Conservation (phyloP, 176 grass and related monocot genomes). For the Hsuehochloa calcarea region DNA sequence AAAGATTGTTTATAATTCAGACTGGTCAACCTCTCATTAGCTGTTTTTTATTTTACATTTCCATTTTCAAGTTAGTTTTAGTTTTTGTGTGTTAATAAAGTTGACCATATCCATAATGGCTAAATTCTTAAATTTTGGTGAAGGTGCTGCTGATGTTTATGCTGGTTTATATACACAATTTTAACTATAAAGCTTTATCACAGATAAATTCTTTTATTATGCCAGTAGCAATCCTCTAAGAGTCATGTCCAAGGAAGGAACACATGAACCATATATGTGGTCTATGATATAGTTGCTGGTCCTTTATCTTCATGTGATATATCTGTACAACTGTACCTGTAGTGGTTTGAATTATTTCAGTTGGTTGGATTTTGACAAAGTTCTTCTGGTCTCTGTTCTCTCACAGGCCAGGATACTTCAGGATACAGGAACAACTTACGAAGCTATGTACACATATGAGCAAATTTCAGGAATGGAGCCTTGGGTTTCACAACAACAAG, state of each 20-base stretch:
- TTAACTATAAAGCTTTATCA: neutral
- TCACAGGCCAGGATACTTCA: conserved; percentile 73
- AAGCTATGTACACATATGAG: conserved; percentile 27
- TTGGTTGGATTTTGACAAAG: conserved; percentile 19
- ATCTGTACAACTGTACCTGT: neutral
- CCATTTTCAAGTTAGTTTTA: neutral
- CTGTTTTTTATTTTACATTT: neutral
- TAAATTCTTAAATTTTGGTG: conserved; percentile 12
- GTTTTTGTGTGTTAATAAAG: neutral
- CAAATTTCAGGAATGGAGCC: conserved; percentile 34
- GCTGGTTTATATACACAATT: neutral
- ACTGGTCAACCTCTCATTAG: neutral
- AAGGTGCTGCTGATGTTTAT: neutral
- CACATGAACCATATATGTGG: neutral
- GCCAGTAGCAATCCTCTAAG: neutral
- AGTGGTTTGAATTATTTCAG: neutral
- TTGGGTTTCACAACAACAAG: conserved; percentile 35
- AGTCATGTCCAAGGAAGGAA: neutral
- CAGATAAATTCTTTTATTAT: neutral
- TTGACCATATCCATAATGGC: neutral
- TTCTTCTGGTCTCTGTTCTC: conserved; percentile 29
- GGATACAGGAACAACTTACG: conserved; percentile 31
- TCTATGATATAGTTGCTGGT: neutral
- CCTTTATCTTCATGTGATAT: neutral
- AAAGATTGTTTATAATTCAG: neutral